Percentiles rank a stretch among this genome's conserved stretches.
Conservation (phyloP, 2,329 filamentous ascomycete species). For the Colletotrichum salicis region DNA sequence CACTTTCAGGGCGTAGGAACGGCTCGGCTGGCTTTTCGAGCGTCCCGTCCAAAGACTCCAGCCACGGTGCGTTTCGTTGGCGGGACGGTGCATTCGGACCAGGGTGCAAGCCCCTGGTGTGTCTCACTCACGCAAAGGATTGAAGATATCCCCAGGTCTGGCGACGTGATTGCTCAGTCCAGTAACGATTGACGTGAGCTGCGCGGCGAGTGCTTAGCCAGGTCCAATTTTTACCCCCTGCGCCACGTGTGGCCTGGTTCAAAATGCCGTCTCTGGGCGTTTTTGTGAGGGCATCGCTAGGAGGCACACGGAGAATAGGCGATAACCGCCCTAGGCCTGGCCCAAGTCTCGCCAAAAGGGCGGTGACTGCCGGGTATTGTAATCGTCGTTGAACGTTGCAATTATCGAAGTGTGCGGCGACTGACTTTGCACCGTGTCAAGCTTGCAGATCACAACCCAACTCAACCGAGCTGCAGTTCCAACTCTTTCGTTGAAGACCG, state of each 20-base stretch:
- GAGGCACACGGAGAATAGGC: neutral
- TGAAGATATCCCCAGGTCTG: neutral
- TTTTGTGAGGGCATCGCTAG: neutral
- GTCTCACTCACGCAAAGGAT: constrained; percentile 1
- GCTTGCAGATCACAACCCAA: neutral
- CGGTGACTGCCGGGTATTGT: neutral
- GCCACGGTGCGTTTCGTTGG: neutral
- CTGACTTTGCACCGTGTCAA: constrained; percentile 2
- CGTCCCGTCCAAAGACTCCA: neutral
- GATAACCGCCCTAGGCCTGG: neutral
- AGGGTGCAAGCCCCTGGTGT: neutral
- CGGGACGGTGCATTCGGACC: neutral
- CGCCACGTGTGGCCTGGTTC: constrained; percentile 2
- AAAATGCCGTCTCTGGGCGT: neutral
- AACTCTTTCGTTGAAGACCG: neutral
- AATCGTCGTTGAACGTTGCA: neutral
- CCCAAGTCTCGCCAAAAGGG: neutral
- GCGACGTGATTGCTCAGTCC: constrained; percentile 17
- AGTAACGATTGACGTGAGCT: constrained; percentile 4
- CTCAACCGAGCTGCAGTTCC: neutral
- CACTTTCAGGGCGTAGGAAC: neutral
- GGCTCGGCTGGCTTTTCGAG: neutral
- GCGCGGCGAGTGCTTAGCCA: neutral
- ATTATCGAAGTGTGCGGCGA: neutral
- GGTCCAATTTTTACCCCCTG: constrained; percentile 3